These are phyloP conservation scores for Geotrichum bryndzae DNA, from an alignment of 1,139 yeast genomes.

Conservation along the genomic window DNA sequence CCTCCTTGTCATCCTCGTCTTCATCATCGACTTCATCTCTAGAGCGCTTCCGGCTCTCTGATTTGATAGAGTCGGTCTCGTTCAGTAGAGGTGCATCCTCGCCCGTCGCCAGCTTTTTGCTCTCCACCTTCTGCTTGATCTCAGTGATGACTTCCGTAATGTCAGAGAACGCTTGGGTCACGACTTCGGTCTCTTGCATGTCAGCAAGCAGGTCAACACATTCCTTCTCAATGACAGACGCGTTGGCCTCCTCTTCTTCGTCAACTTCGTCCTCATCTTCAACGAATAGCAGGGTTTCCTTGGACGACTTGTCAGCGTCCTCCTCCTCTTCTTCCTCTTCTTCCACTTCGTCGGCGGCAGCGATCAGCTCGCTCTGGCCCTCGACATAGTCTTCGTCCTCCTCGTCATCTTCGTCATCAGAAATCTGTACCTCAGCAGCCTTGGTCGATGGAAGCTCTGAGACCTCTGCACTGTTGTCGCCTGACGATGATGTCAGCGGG, in stretches of 20 bases:
- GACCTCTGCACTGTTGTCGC: neutral
- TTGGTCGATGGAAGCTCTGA: neutral
- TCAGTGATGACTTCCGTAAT: neutral
- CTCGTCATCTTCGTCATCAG: neutral
- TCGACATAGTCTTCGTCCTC: neutral
- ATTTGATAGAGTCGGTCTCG: neutral
- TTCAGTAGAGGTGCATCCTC: neutral
- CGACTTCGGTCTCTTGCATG: neutral
- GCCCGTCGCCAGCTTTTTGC: neutral
- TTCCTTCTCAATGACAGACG: neutral
- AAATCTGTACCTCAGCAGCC: neutral
- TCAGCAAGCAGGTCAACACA: neutral
- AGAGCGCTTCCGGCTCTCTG: neutral
- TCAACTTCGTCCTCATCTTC: neutral
- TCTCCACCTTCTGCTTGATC: neutral
- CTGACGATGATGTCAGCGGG: neutral
- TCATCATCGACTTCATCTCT: neutral
- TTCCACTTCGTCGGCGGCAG: neutral
- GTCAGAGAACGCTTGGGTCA: neutral
- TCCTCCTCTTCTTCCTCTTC: conserved; percentile 5
- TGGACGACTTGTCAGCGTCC: conserved; percentile 1
- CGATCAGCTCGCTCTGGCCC: neutral
- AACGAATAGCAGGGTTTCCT: neutral
- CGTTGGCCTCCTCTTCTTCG: neutral
- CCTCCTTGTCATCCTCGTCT: neutral